phyloP scores from a whole-genome alignment of 371 early-diverging fungal species.

The Mortierella sp. region DNA sequence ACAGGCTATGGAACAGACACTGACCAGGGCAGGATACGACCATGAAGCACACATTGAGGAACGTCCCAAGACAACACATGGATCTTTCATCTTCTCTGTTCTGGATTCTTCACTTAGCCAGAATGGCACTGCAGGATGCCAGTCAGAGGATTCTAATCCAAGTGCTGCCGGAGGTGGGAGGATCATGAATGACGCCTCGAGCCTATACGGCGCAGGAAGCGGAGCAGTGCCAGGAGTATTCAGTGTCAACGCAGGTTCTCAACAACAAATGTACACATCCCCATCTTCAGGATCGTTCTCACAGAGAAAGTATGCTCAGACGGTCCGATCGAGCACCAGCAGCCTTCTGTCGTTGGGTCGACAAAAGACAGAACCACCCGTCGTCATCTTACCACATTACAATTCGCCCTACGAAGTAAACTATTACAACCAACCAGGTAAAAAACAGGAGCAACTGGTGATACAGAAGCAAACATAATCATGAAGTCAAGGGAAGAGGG shows the following conservation, averaged over 20 bases:
- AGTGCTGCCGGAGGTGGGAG: background rate
- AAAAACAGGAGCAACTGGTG: background rate
- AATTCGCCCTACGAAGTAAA: constrained; percentile 41
- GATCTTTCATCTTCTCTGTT: constrained; percentile 28
- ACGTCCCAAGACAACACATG: constrained; percentile 27
- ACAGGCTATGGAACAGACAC: constrained; percentile 33
- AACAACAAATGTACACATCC: constrained; percentile 13
- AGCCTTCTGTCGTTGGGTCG: constrained; percentile 26
- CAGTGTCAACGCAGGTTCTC: background rate
- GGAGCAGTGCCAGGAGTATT: background rate
- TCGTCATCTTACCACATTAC: constrained; percentile 44
- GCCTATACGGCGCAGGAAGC: constrained; percentile 6
- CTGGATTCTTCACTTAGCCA: constrained; percentile 4
- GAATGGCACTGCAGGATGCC: background rate
- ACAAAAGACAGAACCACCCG: constrained; percentile 36
- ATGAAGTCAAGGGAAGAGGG: no score
- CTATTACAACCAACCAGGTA: constrained; percentile 37
- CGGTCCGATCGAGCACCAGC: constrained; percentile 40
- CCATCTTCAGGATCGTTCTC: constrained; percentile 8
- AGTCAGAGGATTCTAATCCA: background rate
- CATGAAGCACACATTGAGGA: constrained; percentile 41
- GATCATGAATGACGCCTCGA: constrained; percentile 7
- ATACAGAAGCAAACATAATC: no score
- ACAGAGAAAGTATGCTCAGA: constrained; percentile 21
- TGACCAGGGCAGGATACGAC: constrained; percentile 42